Evolutionary conservation across 2,329 filamentous ascomycete species (phyloP), one percentile per base, ranked within the genome.

Genomic region (Diplodia sapinea): DNA sequence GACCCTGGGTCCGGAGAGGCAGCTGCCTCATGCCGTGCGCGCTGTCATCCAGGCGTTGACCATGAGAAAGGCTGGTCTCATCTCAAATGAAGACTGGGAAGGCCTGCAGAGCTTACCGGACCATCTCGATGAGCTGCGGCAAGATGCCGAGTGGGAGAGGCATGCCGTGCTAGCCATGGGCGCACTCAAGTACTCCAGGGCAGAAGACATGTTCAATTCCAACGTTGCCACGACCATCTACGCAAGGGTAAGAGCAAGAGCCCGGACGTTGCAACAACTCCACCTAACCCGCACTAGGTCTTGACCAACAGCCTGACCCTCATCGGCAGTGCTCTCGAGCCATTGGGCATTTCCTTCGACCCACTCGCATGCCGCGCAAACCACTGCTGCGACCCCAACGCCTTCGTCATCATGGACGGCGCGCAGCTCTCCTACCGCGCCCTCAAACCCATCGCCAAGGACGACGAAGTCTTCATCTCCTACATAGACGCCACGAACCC

Each of bases 331-430:
- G 80, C 83, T 17, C 82, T 85, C 57, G 87, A 88, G 70, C 83
- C 85, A 0, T 77, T 89, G 26, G 88, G 88, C 1, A 77, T 88
- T n/a, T 84, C 83, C 43, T 73, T 89, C 17, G 85, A 89, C 69
- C 85, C 86, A 0, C 78, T 82, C 20, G 79, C 85, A 2, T 81
- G 84, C 33, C 77, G 83, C 17, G 80, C 87, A 52, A 90, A 90
- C 69, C 88, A 90, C 73, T 88, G 85, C 52, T 90, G 88, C 73
- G 80, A 84, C 29, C 86, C 86, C 3, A 90, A 89, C 70, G 82
- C 85, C 2, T 82, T 82, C 36, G 81, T 88, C 20, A 80, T 85
- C 13, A 88, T 88, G 77, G 85, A 88, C 68, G 82, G 85, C 23
- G 77, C 82, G 3, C 74, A 78, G 38, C 75, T 87, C 11, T 79